Evolutionary conservation across 305 asterid species (phyloP).

Genomic region (Solanum hybrid): DNA sequence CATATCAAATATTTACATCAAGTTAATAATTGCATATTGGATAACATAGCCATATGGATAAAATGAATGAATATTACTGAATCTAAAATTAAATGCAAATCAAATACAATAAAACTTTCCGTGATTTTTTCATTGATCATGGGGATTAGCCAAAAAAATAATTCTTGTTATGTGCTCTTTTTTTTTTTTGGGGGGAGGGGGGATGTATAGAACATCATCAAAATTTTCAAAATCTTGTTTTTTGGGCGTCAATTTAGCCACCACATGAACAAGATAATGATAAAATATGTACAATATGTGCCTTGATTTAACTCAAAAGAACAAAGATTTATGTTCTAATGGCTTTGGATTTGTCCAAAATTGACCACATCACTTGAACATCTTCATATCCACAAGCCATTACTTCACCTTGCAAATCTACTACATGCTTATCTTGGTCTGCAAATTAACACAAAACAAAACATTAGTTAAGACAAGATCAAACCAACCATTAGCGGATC

Average conservation of each 20-base stretch:
- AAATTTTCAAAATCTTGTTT: background rate
- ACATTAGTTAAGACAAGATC: background rate
- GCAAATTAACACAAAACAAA: background rate
- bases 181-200: too few relatives aligned
- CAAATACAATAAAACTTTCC: background rate
- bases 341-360: constrained; percentile 60
- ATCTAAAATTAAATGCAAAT: background rate
- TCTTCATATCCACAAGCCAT: constrained; percentile 77
- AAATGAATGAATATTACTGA: background rate
- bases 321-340: constrained; percentile 13
- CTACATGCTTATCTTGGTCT: constrained; percentile 20
- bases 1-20: background rate
- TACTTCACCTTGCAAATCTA: constrained; percentile 69
- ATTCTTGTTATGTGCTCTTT: background rate
- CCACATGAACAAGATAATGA: background rate
- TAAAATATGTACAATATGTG: constrained; percentile 2
- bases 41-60: background rate
- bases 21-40: background rate
- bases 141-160: background rate
- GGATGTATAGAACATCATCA: background rate
- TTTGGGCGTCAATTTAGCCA: constrained; percentile 1
- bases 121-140: background rate
- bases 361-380: constrained; percentile 85
- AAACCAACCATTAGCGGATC: background rate
- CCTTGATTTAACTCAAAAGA: background rate